Evolutionary conservation across 371 early-diverging fungal species (phyloP), one percentile per base, ranked within the genome.

Genomic region (Mortierella sp.): DNA sequence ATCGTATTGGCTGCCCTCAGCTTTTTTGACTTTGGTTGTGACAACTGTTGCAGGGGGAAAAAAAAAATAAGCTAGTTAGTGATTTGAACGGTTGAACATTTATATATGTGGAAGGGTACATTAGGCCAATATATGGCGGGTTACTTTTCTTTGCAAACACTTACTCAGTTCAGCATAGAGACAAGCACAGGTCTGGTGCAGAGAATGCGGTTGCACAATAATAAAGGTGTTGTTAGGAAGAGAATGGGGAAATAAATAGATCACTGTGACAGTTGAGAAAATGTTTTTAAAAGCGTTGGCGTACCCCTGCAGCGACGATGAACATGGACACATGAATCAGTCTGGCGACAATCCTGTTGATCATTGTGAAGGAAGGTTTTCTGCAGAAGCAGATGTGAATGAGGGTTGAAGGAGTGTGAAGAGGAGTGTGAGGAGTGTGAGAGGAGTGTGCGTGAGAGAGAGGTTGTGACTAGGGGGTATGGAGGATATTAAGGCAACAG

Each of bases 241-340:
- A 61, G 60, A 22, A 39, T 26, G 32, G 43, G 40, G 45, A 11
- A 51, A 18, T 9, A 32, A 37, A 26, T 5, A n/a, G 45, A n/a
- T 22, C 22, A 0, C 5, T 35, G 24, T 8, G 57, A 22, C 35
- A 37, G 1, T 30, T 35, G 26, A 24, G 32, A 43, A 18, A 22
- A 54, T 16, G 54, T 12, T 8, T 40, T 22, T 30, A 37, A 58
- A 43, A 12, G 40, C 8, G 16, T 45, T 45, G 30, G 20, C 26
- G 16, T 78, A 78, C 78, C 78, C 70, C 74, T 51, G 74, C 74
- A 43, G 64, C 55, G 30, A 78, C 26, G 64, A 73, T 63, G 67
- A 78, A 78, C 63, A 73, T 61, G 70, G 58, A 12, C 52, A 61
- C n/a, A 51, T 78, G 78, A 45, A 78, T 60, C 62, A 66, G 16